These are phyloP conservation scores for Pyrenopolyporus hunteri DNA, from an alignment of 495 filamentous ascomycete species.

Conservation along the genomic window DNA sequence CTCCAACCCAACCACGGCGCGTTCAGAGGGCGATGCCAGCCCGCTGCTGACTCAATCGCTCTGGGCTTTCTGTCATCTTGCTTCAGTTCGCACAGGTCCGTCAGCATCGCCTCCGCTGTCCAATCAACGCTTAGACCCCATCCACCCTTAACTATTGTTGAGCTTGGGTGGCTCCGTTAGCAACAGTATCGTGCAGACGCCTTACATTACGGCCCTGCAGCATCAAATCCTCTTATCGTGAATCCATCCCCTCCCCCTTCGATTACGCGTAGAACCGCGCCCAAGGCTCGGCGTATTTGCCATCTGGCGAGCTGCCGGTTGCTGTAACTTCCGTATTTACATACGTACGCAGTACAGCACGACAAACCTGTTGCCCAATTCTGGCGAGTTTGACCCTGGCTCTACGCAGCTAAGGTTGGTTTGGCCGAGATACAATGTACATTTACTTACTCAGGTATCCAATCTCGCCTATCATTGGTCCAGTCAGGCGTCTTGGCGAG, in stretches of 20 bases:
- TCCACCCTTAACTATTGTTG: conserved; percentile 2
- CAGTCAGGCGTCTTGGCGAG: conserved; percentile 23
- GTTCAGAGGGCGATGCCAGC: conserved; percentile 5
- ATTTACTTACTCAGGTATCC: neutral
- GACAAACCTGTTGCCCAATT: conserved; percentile 5
- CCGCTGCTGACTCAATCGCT: conserved; percentile 7
- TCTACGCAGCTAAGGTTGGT: neutral
- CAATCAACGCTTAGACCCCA: conserved; percentile 17
- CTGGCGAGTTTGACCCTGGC: conserved; percentile 3
- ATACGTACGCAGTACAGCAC: neutral
- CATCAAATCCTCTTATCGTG: neutral
- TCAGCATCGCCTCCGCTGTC: conserved; percentile 4
- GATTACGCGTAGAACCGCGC: neutral
- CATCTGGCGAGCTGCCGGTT: neutral
- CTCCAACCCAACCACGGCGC: conserved; percentile 23
- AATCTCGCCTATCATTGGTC: conserved; percentile 10
- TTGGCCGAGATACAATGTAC: neutral
- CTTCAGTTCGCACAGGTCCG: conserved; percentile 13
- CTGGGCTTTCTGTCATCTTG: conserved; percentile 8
- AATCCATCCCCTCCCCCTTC: neutral
- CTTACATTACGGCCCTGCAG: neutral
- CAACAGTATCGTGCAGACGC: conserved; percentile 5
- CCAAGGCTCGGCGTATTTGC: conserved; percentile 1
- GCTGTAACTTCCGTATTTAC: too few relatives aligned
- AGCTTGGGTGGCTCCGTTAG: neutral